These are phyloP conservation scores for Acacia concinna DNA, from an alignment of 331 rosid genomes.

Conservation along the genomic window DNA sequence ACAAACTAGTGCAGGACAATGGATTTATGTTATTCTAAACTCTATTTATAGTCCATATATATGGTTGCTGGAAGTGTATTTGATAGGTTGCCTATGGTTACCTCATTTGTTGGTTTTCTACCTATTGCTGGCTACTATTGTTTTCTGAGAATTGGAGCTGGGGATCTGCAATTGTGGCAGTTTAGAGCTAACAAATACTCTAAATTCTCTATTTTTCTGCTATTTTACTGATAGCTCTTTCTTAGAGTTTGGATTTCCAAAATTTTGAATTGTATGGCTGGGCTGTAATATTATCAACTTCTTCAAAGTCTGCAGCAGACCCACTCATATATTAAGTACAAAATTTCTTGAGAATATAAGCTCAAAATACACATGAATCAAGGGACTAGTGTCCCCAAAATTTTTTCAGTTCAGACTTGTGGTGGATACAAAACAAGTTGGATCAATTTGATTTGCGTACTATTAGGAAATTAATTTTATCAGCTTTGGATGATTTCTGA, in stretches of 20 bases:
- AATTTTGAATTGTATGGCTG: neutral
- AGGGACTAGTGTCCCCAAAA: neutral
- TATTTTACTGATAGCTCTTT: neutral
- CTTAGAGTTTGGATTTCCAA: neutral
- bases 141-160: neutral
- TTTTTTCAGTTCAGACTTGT: neutral
- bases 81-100: neutral
- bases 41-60: neutral
- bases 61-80: neutral
- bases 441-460: conserved; percentile 1
- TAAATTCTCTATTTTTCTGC: neutral
- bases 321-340: neutral
- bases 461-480: neutral
- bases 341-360: neutral
- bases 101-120: neutral
- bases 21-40: neutral
- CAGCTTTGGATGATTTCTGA: neutral
- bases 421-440: neutral
- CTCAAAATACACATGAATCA: neutral
- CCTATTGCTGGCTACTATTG: neutral
- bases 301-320: neutral
- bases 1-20: conserved; percentile 1
- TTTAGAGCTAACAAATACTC: neutral
- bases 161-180: neutral
- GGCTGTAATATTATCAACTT: neutral